Base-by-base conservation (phyloP, 768 basidiomycete genomes). In the Phylloporus scabripes region DNA sequence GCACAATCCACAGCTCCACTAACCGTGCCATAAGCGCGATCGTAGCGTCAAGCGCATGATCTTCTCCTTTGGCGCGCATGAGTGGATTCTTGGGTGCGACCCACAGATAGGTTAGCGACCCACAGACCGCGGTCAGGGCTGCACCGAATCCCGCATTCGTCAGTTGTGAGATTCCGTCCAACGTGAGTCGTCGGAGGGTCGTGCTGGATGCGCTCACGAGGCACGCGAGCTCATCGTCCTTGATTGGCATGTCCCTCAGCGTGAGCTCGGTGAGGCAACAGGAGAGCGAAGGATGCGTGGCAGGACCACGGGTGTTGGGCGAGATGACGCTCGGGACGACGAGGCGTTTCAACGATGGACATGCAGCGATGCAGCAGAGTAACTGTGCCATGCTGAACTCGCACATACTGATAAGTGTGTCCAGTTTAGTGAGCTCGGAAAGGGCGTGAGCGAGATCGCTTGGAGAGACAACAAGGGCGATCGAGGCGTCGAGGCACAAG, bases 141-240 rank as follows among this genome's bases (percentile, higher is more conserved):
- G 24, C 18, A 10, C 24, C 5, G 7, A 57, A 50, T 9, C 50
- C 54, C 1, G 37, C 51, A 17, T 52, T 49, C 26, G 50, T 52
- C 21, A 52, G 10, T 7, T 18, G 4, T 5, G 28, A 20, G 28
- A 48, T n/a, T 5, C 8, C 8, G 26, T 28, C 7, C 2, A 58
- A 18, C 12, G 36, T 48, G 21, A 57, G 42, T 12, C 17, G 55
- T 21, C 47, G 28, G n/a, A 57, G 45, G 24, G 47, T 49, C 9
- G 37, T 17, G 15, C 45, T 26, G 3, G 54, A 48, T 6, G 47
- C 21, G n/a, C 44, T 49, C 31, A 48, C 39, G 17, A 56, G 20
- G 20, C 26, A 46, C 9, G 23, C 6, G n/a, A 57, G 42, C 18
- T 57, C 56, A 11, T 56, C 54, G 33, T 56, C 50, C 26, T n/a